Evolutionary conservation across 2,329 filamentous ascomycete species (phyloP), one percentile per base, ranked within the genome.

Genomic region (Neocucurbitaria cava): DNA sequence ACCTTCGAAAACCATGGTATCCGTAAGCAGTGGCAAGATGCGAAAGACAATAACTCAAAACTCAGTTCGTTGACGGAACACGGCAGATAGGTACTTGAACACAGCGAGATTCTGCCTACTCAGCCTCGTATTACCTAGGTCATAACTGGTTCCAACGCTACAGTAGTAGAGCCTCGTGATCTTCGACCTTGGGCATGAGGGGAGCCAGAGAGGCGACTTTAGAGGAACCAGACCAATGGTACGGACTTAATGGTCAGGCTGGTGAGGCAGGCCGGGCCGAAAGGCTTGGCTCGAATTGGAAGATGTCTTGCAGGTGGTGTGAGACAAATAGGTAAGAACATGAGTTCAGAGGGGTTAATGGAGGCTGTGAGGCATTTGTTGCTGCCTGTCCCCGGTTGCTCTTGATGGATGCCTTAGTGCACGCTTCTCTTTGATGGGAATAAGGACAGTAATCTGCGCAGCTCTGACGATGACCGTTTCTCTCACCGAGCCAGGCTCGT

Each of bases 91-190:
- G 31, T 55, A 45, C 44, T 46, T 39, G 36, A 49, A 42, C 38
- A 36, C 20, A 8, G 15, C 38, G 31, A 26, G 21, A 42, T 17
- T 52, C 42, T 46, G 38, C 44, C 43, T 44, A 40, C 50, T 58
- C 51, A 53, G 51, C 51, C 61, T 59, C 46, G 49, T 30, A 45
- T 30, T 36, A 36, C 40, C 49, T 40, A 59, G 44, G 46, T 56
- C 45, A 56, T 56, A 49, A 41, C n/a, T 30, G 7, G 41, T 35
- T 36, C 24, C 23, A 21, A 40, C n/a, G 18, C 35, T 36, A 4
- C 30, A 38, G 38, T n/a, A 24, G 18, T 24, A 33, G 10, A 18
- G 46, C 56, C 57, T 52, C 56, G 54, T 62, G 51, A 62, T 15
- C 5, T 40, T 31, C 40, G 36, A 40, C 49, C 49, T 41, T 47